Conservation (phyloP, 1,139 yeast genomes). For the Candida pseudoviswanathii region DNA sequence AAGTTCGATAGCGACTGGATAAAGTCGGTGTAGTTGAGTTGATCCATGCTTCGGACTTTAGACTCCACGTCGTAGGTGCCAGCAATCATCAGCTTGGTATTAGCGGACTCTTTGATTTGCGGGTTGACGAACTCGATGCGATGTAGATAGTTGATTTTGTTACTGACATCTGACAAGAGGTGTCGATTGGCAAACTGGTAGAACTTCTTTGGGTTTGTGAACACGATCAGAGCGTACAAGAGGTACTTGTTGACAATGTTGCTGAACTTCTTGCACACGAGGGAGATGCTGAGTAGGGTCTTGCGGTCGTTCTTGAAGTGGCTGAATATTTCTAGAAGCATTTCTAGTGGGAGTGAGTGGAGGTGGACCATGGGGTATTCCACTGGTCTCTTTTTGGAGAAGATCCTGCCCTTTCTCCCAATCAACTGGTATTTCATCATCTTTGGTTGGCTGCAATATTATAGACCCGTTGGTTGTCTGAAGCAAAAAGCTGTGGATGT, state of each 20-base stretch:
- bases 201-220: constrained; percentile 30
- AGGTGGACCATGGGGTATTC: constrained; percentile 33
- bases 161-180: constrained; percentile 21
- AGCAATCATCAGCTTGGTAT: constrained; percentile 36
- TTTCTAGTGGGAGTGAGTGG: constrained; percentile 46
- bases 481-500: too few species aligned
- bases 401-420: constrained; percentile 28
- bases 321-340: constrained; percentile 36
- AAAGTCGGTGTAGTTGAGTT: constrained; percentile 29
- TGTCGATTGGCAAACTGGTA: constrained; percentile 34
- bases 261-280: constrained; percentile 40
- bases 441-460: background rate
- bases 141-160: constrained; percentile 34
- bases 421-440: constrained; percentile 40
- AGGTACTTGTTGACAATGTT: constrained; percentile 36
- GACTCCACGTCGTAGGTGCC: constrained; percentile 41
- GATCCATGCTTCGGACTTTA: constrained; percentile 18
- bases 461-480: too few species aligned
- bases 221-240: constrained; percentile 34
- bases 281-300: constrained; percentile 28
- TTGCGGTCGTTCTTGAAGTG: constrained; percentile 20
- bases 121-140: constrained; percentile 36
- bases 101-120: constrained; percentile 27
- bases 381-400: constrained; percentile 3
- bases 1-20: constrained; percentile 25